Evolutionary conservation across 768 basidiomycete species (phyloP).

Genomic region (Exsudoporus frostii): DNA sequence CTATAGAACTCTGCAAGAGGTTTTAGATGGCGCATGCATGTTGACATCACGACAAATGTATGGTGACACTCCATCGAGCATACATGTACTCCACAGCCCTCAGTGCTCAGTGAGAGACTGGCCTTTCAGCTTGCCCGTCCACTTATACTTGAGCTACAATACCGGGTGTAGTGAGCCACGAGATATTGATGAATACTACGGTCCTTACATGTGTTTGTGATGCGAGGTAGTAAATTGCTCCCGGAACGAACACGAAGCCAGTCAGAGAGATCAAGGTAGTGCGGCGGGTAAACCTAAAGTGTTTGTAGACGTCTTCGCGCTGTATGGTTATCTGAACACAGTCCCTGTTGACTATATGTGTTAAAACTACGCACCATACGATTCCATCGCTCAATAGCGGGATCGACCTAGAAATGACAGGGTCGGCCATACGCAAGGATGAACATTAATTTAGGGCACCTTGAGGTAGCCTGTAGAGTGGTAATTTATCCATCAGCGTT

Average conservation of each 20-base stretch:
- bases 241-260: conserved; percentile 66
- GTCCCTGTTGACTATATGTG: background rate
- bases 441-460: conserved; percentile 32
- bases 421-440: background rate
- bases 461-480: conserved; percentile 50
- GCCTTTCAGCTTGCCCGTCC: conserved; percentile 49
- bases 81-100: conserved; percentile 1
- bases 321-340: conserved; percentile 26
- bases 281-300: conserved; percentile 75
- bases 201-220: conserved; percentile 33
- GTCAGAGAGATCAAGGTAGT: conserved; percentile 59
- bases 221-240: conserved; percentile 46
- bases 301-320: conserved; percentile 83
- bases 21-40: conserved; percentile 42
- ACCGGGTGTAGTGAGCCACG: conserved; percentile 2
- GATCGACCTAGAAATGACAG: conserved; percentile 37
- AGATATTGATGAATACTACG: conserved; percentile 28
- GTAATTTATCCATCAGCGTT: conserved; percentile 17
- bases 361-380: conserved; percentile 45
- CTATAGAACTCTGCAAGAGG: conserved; percentile 86
- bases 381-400: conserved; percentile 62
- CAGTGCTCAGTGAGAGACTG: conserved; percentile 37
- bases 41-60: background rate
- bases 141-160: conserved; percentile 50
- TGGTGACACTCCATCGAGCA: background rate